Conservation (phyloP, 352 stramenopile species). For the Globisporangium uncinulatum region DNA sequence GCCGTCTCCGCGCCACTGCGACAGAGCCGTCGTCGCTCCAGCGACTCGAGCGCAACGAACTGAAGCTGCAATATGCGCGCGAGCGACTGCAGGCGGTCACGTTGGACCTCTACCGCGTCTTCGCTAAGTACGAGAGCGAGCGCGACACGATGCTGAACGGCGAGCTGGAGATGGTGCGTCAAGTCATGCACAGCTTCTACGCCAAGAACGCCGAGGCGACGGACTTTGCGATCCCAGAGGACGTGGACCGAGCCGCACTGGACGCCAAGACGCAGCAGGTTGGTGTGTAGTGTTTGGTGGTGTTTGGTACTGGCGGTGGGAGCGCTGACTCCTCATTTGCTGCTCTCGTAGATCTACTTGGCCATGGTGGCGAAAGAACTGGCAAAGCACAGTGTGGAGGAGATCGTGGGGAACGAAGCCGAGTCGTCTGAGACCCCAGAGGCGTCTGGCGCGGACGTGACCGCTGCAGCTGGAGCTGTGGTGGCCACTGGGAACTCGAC, state of each 20-base stretch:
- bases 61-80: slow-evolving; percentile 43
- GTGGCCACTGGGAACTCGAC: not conserved
- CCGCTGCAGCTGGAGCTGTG: not conserved
- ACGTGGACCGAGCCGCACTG: slow-evolving; percentile 41
- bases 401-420: slow-evolving; percentile 7
- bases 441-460: not conserved
- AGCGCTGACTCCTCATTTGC: not conserved
- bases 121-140: slow-evolving; percentile 74
- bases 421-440: slow-evolving; percentile 3
- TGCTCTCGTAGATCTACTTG: slow-evolving; percentile 33
- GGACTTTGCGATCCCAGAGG: slow-evolving; percentile 52
- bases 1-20: slow-evolving; percentile 23
- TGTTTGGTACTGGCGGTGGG: too few species aligned
- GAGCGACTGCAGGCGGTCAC: slow-evolving; percentile 44
- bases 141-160: slow-evolving; percentile 69
- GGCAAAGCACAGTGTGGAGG: slow-evolving; percentile 26
- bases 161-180: slow-evolving; percentile 75
- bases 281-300: not conserved
- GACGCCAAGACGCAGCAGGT: slow-evolving; percentile 44
- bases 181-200: slow-evolving; percentile 79
- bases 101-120: slow-evolving; percentile 64
- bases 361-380: slow-evolving; percentile 51
- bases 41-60: slow-evolving; percentile 51
- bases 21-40: slow-evolving; percentile 8
- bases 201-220: slow-evolving; percentile 65